Base-by-base conservation (phyloP, 768 basidiomycete genomes). In the Mycena rosella region DNA sequence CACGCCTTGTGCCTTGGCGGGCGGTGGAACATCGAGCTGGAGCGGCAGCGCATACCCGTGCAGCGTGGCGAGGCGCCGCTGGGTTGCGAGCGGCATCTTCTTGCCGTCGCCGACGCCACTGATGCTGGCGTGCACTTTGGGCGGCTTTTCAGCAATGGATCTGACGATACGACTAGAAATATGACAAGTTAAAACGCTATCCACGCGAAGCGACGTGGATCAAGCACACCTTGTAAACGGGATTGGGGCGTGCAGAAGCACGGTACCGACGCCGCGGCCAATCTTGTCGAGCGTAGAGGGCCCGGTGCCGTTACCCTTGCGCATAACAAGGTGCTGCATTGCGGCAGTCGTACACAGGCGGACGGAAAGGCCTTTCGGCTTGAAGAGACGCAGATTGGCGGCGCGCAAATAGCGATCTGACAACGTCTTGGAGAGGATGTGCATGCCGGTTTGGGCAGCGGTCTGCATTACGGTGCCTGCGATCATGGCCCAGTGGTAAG, bases 261-360 rank as follows among this genome's bases (percentile, higher is more conserved):
- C 40, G 13, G 69, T 64, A 5, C 73, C 65, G 22, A 71, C 71
- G 24, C 60, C 66, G 47, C 70, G 72, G 24, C 74, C 72, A 34
- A 73, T 64, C 27, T 73, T 71, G 56, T 69, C 52, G 32, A 71
- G 40, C 2, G 49, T 63, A 8, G 70, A 66, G 20, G 55, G 69
- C 2, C 63, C 55, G 13, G 44, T 56, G 0, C 56, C 67, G 27
- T 38, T 57, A 1, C 67, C 65, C 29, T 42, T 40, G 18, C 48
- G 59, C 60, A 72, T 68, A 22, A 71, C 71, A 42, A 74, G 40
- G 13, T 67, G 62, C 60, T 62, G 70, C 72, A 76, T 70, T 15
- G 74, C 75, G 11, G 74, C 65, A 24, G 72, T 73, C 2, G 68
- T 75, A 58, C 73, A 75, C 51, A 76, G 45, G 44, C 76, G 74